Evolutionary conservation across 2,329 filamentous ascomycete species (phyloP).

Genomic region (Dryadomyces quercus-mongolicae): DNA sequence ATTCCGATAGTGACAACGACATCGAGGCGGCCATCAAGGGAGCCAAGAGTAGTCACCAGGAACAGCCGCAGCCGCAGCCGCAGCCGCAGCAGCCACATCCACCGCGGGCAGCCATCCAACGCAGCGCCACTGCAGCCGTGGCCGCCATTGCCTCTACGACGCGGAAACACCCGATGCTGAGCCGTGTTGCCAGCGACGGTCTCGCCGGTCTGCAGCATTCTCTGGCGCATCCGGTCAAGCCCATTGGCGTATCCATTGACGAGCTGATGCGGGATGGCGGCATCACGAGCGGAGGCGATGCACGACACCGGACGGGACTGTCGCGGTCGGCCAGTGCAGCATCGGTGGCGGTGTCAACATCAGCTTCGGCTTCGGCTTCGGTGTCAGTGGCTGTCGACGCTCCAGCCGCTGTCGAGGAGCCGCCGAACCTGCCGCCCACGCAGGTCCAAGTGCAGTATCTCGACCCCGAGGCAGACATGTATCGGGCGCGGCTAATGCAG

Average conservation of each 20-base stretch:
- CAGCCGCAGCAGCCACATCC: constrained; percentile 6
- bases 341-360: constrained; percentile 8
- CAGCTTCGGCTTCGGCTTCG: constrained; percentile 9
- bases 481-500: constrained; percentile 30
- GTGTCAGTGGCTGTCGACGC: neutral
- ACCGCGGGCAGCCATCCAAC: neutral
- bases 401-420: neutral
- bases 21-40: constrained; percentile 1
- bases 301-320: constrained; percentile 3
- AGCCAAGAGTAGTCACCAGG: constrained; percentile 7
- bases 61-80: constrained; percentile 9
- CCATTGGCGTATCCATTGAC: constrained; percentile 8
- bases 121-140: constrained; percentile 16
- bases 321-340: neutral
- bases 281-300: neutral
- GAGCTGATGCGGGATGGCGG: constrained; percentile 9
- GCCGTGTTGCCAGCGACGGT: constrained; percentile 8
- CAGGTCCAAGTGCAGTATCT: constrained; percentile 43
- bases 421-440: constrained; percentile 19
- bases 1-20: constrained; percentile 12
- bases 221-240: neutral
- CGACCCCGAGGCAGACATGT: constrained; percentile 34
- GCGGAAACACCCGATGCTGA: constrained; percentile 1
- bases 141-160: constrained; percentile 5
- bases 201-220: constrained; percentile 8